Percentiles rank a stretch among this genome's conserved stretches.
phyloP scores from a whole-genome alignment of 352 stramenopile genomes.

The Pythium periplocum region DNA sequence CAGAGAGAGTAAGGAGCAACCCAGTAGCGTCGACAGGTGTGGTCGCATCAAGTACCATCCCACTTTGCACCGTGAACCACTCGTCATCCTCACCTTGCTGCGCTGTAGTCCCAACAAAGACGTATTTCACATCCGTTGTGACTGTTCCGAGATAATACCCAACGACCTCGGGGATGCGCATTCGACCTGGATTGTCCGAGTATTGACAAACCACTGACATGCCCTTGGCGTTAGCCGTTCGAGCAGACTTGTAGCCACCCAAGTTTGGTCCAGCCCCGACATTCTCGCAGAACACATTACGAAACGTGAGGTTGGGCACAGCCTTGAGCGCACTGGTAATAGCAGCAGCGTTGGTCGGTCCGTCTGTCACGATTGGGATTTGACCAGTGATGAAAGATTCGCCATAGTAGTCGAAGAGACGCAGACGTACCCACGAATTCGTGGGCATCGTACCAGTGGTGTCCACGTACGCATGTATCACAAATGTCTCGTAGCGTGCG shows the following conservation, averaged over 20 bases:
- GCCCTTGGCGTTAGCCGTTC: slow-evolving; percentile 9
- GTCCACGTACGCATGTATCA: slow-evolving; percentile 28
- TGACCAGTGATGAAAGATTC: slow-evolving; percentile 57
- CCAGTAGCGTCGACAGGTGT: no score
- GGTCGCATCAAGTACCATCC: not conserved
- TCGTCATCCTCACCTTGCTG: slow-evolving; percentile 41
- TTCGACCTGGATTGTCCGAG: slow-evolving; percentile 39
- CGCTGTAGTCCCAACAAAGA: slow-evolving; percentile 28
- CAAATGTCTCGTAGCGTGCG: slow-evolving; percentile 44
- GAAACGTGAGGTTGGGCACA: slow-evolving; percentile 48
- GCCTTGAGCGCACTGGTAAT: slow-evolving; percentile 24
- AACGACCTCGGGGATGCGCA: slow-evolving; percentile 46
- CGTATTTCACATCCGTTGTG: not conserved
- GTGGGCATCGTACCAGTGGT: not conserved
- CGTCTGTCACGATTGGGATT: slow-evolving; percentile 25
- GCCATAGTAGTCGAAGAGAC: slow-evolving; percentile 63
- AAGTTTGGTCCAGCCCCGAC: not conserved
- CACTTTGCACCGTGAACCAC: slow-evolving; percentile 43
- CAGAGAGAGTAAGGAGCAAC: no score
- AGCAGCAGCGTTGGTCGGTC: not conserved
- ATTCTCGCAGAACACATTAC: slow-evolving; percentile 30
- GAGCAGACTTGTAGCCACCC: no score
- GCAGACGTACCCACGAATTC: slow-evolving; percentile 32
- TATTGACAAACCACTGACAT: slow-evolving; percentile 57
- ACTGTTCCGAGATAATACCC: slow-evolving; percentile 15